These are phyloP conservation scores for Hypoxylon sp. DNA, from an alignment of 2,329 filamentous ascomycete species.

Conservation along the genomic window DNA sequence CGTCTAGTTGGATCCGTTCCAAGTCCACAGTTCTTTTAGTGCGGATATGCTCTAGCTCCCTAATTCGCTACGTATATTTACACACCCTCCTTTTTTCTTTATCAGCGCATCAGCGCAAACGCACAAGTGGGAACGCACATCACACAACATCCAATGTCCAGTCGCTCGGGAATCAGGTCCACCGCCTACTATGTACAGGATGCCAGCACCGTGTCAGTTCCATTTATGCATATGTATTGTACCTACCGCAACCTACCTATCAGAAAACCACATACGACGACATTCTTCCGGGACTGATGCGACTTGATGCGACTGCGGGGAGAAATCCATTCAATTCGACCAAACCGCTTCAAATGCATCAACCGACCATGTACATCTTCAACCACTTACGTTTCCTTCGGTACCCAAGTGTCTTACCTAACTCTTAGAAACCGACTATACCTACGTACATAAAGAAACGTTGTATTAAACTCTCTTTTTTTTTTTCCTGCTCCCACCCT, in stretches of 20 bases:
- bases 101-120: conserved; percentile 20
- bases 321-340: conserved; percentile 24
- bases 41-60: conserved; percentile 3
- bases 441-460: conserved; percentile 24
- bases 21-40: conserved; percentile 10
- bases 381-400: conserved; percentile 13
- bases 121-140: conserved; percentile 23
- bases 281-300: conserved; percentile 29
- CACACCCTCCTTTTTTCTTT: neutral
- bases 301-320: conserved; percentile 38
- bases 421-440: conserved; percentile 8
- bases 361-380: conserved; percentile 27
- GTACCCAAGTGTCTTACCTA: neutral
- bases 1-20: conserved; percentile 41
- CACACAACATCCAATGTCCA: conserved; percentile 38
- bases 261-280: conserved; percentile 18
- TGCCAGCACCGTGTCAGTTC: conserved; percentile 13
- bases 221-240: conserved; percentile 7
- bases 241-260: conserved; percentile 21
- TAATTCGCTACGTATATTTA: conserved; percentile 13
- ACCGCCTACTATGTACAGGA: conserved; percentile 29
- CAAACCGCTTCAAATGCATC: conserved; percentile 24
- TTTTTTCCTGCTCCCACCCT: conserved; percentile 5
- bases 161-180: conserved; percentile 41
- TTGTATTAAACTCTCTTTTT: conserved; percentile 39